Conservation (phyloP, 495 filamentous ascomycete genomes). For the Achaetomiella virescens region DNA sequence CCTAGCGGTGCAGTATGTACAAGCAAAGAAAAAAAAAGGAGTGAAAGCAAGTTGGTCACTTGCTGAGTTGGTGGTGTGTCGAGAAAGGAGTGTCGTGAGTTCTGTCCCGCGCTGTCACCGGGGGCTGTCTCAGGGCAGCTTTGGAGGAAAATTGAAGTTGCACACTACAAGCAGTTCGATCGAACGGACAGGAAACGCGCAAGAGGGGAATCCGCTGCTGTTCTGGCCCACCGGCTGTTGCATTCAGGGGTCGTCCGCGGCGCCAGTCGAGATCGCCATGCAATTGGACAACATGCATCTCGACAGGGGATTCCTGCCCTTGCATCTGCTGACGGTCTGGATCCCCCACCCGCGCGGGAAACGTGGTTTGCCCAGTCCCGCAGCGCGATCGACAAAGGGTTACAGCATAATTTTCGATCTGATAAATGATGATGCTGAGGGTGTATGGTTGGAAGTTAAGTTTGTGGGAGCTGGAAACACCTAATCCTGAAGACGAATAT, state of each 20-base stretch:
- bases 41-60: slow-evolving; percentile 1
- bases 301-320: slow-evolving; percentile 7
- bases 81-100: slow-evolving; percentile 19
- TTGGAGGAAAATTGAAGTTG: slow-evolving; percentile 1
- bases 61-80: not conserved
- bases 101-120: slow-evolving; percentile 1
- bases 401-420: no score
- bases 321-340: not conserved
- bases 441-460: no score
- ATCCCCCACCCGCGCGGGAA: no score
- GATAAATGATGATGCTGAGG: no score
- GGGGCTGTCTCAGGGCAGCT: not conserved
- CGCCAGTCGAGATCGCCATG: slow-evolving; percentile 9
- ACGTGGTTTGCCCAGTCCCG: no score
- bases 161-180: not conserved
- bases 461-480: no score
- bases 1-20: slow-evolving; percentile 3
- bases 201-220: slow-evolving; percentile 4
- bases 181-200: not conserved
- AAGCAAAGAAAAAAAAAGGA: slow-evolving; percentile 10
- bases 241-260: slow-evolving; percentile 23
- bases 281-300: slow-evolving; percentile 20
- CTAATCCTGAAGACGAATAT: no score
- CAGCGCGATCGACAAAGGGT: not conserved
- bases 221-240: slow-evolving; percentile 11